phyloP scores from a whole-genome alignment of 75 land plant species.

The Selaginella tamariscina region DNA sequence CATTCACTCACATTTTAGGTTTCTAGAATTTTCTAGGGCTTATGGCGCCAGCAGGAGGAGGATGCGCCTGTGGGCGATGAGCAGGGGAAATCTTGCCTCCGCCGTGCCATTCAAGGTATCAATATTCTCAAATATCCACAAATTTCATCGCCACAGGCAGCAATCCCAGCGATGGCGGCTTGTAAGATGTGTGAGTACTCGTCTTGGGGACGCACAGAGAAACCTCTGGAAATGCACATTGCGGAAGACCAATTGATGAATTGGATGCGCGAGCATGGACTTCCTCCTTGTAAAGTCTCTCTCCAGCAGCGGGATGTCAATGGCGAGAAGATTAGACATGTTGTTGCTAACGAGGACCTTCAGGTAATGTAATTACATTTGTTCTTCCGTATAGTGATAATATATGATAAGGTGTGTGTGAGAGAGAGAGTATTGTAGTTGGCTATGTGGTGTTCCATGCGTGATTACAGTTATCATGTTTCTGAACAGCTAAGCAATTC shows the following conservation, averaged over 20 bases:
- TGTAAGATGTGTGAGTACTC: background rate
- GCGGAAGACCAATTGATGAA: slow-evolving; percentile 37
- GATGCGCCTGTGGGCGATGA: no score
- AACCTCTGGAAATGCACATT: slow-evolving; percentile 11
- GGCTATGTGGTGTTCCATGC: background rate
- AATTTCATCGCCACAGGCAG: background rate
- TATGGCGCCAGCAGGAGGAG: no score
- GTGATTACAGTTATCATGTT: no score
- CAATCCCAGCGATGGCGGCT: background rate
- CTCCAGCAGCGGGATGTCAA: slow-evolving; percentile 43
- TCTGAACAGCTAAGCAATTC: no score
- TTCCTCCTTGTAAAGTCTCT: slow-evolving; percentile 75
- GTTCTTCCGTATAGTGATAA: background rate
- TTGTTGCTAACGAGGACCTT: slow-evolving; percentile 86
- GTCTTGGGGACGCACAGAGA: background rate
- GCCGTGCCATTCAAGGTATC: background rate
- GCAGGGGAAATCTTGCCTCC: no score
- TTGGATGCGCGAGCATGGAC: slow-evolving; percentile 81
- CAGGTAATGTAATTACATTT: slow-evolving; percentile 32
- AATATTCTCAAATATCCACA: background rate
- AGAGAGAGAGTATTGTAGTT: background rate
- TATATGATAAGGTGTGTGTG: background rate
- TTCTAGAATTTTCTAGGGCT: no score
- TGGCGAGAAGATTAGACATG: slow-evolving; percentile 57
- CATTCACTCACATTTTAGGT: no score